phyloP scores from a whole-genome alignment of 75 land plant species.

The Pseudotsuga menziesii region DNA sequence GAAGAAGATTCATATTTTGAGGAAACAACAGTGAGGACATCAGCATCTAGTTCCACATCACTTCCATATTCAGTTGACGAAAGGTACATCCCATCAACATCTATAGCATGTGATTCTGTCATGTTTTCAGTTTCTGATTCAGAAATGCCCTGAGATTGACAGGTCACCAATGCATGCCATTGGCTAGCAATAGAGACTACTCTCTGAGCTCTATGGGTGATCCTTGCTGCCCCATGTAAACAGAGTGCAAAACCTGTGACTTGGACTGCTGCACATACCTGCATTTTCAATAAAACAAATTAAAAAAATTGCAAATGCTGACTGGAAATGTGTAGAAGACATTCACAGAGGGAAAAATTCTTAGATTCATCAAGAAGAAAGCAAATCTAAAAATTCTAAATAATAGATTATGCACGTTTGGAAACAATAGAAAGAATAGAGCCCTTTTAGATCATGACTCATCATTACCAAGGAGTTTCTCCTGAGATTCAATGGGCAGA shows the following conservation, averaged over 20 bases:
- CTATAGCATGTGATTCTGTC: neutral
- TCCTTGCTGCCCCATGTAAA: conserved; percentile 39
- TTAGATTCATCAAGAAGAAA: neutral
- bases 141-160: conserved; percentile 11
- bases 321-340: neutral
- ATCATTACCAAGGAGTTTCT: neutral
- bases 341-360: neutral
- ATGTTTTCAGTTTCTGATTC: conserved; percentile 1
- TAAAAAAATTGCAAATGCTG: neutral
- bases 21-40: conserved; percentile 3
- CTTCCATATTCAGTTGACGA: conserved; percentile 1
- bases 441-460: neutral
- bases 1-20: conserved; percentile 18
- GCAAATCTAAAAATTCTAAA: neutral
- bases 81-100: conserved; percentile 11
- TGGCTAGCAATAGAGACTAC: conserved; percentile 37
- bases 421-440: too few species aligned
- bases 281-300: neutral
- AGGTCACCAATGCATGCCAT: conserved; percentile 44
- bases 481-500: neutral
- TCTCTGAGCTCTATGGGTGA: conserved; percentile 43
- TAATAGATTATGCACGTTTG: neutral
- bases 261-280: conserved; percentile 48
- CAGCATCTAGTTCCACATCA: conserved; percentile 12
- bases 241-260: conserved; percentile 34